These are phyloP conservation scores for Chrysochromulina parva DNA, from an alignment of 78 protist genomes.

Conservation along the genomic window DNA sequence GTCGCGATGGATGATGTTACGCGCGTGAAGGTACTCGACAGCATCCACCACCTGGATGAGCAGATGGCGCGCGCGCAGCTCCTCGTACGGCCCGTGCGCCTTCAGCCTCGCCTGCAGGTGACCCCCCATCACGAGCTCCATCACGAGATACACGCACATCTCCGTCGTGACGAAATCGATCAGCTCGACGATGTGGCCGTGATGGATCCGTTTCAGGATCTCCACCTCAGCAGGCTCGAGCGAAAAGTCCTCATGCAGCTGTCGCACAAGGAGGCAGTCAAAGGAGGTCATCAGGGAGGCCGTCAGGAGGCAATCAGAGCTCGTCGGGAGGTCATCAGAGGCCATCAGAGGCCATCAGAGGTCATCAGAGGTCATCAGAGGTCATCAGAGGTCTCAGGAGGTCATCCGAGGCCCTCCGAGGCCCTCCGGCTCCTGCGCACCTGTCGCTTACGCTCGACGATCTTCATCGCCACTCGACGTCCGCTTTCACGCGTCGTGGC, in stretches of 20 bases:
- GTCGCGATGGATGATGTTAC: slow-evolving; percentile 42
- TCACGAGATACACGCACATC: not conserved
- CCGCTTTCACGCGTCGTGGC: not conserved
- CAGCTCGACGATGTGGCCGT: not conserved
- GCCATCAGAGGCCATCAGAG: too few relatives aligned
- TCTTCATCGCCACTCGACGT: not conserved
- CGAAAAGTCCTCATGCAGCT: not conserved
- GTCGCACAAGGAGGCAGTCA: too few relatives aligned
- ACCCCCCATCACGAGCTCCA: slow-evolving; percentile 4
- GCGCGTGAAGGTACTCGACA: slow-evolving; percentile 38
- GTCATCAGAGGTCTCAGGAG: too few relatives aligned
- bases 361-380: too few relatives aligned
- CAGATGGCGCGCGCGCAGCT: not conserved
- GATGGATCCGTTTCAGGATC: not conserved
- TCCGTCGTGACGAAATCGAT: not conserved
- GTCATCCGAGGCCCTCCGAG: too few relatives aligned
- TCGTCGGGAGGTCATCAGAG: too few relatives aligned
- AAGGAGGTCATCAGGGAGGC: too few relatives aligned
- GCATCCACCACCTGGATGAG: slow-evolving; percentile 31
- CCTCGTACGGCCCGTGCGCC: not conserved
- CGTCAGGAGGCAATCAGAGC: too few relatives aligned
- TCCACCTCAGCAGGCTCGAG: not conserved
- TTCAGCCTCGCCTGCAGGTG: not conserved
- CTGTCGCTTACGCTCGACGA: not conserved
- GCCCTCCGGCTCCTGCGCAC: too few relatives aligned